phyloP scores from a whole-genome alignment of 352 stramenopile species.

The Globisporangium barbulae region DNA sequence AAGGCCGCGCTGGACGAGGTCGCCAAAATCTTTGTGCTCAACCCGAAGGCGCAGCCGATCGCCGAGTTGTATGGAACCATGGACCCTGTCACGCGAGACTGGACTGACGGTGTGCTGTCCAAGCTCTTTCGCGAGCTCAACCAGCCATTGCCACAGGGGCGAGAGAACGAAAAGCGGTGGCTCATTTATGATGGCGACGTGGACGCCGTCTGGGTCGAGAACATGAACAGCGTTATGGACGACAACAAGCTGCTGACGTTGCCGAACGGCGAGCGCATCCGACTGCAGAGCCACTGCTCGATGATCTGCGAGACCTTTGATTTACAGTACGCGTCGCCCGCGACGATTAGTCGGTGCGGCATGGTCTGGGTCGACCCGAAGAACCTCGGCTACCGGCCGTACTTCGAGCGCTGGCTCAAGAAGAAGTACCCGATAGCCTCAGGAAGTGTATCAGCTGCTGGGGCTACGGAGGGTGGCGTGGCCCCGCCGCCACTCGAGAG shows the following conservation, averaged over 20 bases:
- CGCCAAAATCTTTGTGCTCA: conserved; percentile 93
- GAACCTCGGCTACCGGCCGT: conserved; percentile 93
- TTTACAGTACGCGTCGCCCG: conserved; percentile 93
- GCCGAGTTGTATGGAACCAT: conserved; percentile 95
- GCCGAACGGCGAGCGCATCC: conserved; percentile 95
- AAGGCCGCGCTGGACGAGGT: conserved; percentile 85
- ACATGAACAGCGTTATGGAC: conserved; percentile 98
- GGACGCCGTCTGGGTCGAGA: conserved; percentile 96
- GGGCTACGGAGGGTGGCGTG: conserved; percentile 5
- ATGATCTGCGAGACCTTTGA: conserved; percentile 97
- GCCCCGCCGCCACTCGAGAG: conserved; percentile 44
- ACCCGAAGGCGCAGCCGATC: conserved; percentile 93
- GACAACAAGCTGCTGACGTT: conserved; percentile 96
- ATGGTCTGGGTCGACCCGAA: conserved; percentile 98
- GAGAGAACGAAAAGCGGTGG: conserved; percentile 94
- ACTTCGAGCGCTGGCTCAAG: conserved; percentile 94
- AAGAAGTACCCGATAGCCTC: conserved; percentile 71
- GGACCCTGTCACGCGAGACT: conserved; percentile 94
- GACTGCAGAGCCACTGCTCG: conserved; percentile 88
- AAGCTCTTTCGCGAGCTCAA: conserved; percentile 95
- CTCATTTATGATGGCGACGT: conserved; percentile 96
- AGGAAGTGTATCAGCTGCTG: neutral
- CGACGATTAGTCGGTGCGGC: conserved; percentile 93
- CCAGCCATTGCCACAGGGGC: conserved; percentile 83
- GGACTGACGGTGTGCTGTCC: conserved; percentile 93